Base-by-base conservation (phyloP, 495 filamentous ascomycete species). In the Daldinia grandis region DNA sequence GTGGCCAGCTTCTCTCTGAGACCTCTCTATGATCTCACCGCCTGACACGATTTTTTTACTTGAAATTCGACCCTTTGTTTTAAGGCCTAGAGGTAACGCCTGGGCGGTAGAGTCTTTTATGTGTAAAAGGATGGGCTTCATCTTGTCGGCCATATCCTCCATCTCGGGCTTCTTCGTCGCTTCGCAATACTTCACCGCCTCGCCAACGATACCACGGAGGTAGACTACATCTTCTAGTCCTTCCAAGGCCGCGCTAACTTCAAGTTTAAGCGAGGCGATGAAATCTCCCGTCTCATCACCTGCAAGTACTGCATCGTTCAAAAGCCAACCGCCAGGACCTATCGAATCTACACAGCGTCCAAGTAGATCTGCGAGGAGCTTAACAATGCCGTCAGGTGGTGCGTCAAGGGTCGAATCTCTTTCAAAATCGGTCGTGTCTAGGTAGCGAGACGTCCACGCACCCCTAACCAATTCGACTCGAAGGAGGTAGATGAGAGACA, bases 281-380 rank as follows among this genome's bases (percentile, higher is more conserved):
- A 92, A 84, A 71, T 91, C 88, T 49, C 88, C 86, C 3, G 83
- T 80, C 21, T 87, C 78, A 27, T 85, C 81, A 21, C 83, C 82
- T 5, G 81, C 79, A n/a, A 84, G 69, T 44, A 84, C 78, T 4
- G 83, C 78, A 30, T 85, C 83, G 37, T 87, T 88, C 6, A 88
- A 81, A 57, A 97, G 87, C 92, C 92, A 98, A 30, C 93, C 92
- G 12, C 86, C 89, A 17, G 91, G 84, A 9, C 93, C 93, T n/a
- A 97, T 86, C 9, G 92, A 89, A 80, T 98, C 94, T 9, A 97
- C 83, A 42, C 92, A 89, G 68, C 89, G 88, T 73, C 87, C 91
- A 35, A 97, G 84, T 7, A 96, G 80, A 58, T 89, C 86, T 31
- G 86, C 84, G 62, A 93, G 87, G 42, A 86, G 81, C 56, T 80